Conservation (phyloP, 495 filamentous ascomycete species). For the Sabuloglossum arenarium region DNA sequence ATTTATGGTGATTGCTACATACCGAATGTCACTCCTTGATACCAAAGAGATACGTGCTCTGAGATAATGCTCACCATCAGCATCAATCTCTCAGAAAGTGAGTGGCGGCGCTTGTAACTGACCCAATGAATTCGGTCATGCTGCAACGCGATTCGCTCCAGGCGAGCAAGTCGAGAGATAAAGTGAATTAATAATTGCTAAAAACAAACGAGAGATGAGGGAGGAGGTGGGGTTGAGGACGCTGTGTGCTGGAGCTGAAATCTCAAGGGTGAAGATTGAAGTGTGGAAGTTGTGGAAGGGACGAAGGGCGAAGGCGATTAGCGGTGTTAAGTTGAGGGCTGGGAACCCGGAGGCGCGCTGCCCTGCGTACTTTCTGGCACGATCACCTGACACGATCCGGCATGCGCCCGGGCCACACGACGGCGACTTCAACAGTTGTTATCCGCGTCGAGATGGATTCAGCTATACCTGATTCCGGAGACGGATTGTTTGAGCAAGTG, state of each 20-base stretch:
- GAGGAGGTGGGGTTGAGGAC: neutral
- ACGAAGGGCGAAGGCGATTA: neutral
- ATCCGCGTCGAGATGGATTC: too few species aligned
- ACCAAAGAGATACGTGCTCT: slow-evolving; percentile 74
- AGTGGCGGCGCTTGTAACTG: slow-evolving; percentile 9
- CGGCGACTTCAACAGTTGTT: too few species aligned
- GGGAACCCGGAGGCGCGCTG: neutral
- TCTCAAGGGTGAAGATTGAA: neutral
- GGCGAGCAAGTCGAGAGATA: slow-evolving; percentile 6
- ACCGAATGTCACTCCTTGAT: slow-evolving; percentile 95
- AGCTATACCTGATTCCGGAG: slow-evolving; percentile 8
- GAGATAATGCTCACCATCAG: slow-evolving; percentile 10
- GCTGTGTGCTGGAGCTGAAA: neutral
- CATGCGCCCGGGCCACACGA: too few species aligned
- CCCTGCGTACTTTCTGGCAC: slow-evolving; percentile 3
- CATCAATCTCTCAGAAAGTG: slow-evolving; percentile 4
- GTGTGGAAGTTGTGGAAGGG: neutral
- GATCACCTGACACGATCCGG: neutral
- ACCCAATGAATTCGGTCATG: slow-evolving; percentile 48
- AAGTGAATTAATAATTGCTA: neutral
- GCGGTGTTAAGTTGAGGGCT: neutral
- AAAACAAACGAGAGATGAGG: neutral
- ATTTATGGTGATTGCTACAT: slow-evolving; percentile 14
- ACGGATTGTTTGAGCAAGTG: slow-evolving; percentile 19
- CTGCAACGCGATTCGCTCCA: slow-evolving; percentile 5